Conservation (phyloP, 768 basidiomycete genomes). For the Xanthoconium stramineum region DNA sequence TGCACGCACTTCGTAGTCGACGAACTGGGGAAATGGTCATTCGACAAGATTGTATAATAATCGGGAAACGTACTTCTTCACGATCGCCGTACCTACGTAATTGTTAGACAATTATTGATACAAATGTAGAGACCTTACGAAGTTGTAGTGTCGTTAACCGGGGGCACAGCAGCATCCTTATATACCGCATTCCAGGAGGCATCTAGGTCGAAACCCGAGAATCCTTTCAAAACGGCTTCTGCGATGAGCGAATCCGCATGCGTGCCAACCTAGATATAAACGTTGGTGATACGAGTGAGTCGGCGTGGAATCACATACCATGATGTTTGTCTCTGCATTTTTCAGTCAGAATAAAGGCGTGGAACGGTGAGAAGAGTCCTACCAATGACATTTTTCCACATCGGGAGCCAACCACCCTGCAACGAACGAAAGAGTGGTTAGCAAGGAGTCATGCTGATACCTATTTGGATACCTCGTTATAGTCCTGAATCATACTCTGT, state of each 20-base stretch:
- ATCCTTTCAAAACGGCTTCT: conserved; percentile 65
- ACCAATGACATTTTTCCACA: conserved; percentile 88
- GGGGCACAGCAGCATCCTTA: conserved; percentile 69
- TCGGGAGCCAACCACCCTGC: conserved; percentile 78
- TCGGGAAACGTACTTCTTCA: conserved; percentile 49
- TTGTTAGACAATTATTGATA: background rate
- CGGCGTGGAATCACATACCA: conserved; percentile 40
- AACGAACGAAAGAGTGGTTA: background rate
- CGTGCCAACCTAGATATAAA: conserved; percentile 54
- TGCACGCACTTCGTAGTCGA: conserved; percentile 79
- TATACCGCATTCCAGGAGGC: conserved; percentile 71
- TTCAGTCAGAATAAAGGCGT: background rate
- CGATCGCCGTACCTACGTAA: conserved; percentile 60
- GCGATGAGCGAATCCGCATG: conserved; percentile 79
- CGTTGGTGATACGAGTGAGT: background rate
- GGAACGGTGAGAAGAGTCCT: conserved; percentile 4
- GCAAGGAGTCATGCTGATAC: background rate
- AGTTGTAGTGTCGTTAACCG: conserved; percentile 49
- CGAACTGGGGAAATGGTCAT: conserved; percentile 39
- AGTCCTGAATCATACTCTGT: conserved; percentile 78
- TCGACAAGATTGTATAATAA: background rate
- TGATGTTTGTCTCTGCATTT: conserved; percentile 70
- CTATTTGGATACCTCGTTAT: conserved; percentile 45
- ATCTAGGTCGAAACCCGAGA: conserved; percentile 58
- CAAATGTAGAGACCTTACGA: conserved; percentile 35